Evolutionary conservation across 108 stramenopile species (phyloP), one percentile per base, ranked within the genome.

Genomic region (Nitzschia palea): DNA sequence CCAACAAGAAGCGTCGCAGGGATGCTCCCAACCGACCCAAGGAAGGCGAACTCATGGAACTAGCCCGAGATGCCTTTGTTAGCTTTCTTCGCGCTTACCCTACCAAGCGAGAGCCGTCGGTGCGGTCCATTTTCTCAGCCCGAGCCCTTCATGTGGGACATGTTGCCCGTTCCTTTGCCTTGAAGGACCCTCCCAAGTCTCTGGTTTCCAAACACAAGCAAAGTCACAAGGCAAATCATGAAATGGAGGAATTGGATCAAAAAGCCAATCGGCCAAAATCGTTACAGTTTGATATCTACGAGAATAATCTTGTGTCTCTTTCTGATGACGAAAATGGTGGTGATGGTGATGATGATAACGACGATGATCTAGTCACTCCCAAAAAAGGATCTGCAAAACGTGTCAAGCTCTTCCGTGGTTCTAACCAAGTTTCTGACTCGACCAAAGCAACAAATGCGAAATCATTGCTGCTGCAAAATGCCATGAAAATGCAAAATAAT

Each of bases 101-200:
- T 31, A 89, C 94, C n/a, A 90, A 88, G 60, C 48, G 53, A 61
- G 94, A 95, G 65, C 83, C 91, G 69, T 71, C 82, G 25, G 86
- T 95, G 4, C 76, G 84, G 26, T 89, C 91, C 44, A 90, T 95
- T 44, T 95, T 95, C 63, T 85, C 85, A 53, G 76, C 90, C 6
- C 57, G 90, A 52, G 88, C 88, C 4, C 65, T 95, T 44, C 94
- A 95, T 78, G 58, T 92, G 37, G 94, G 94, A 14, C 94, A 95
- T 65, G 79, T 95, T 33, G 94, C 94, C 8, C 71, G 87, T 44
- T 90, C 90, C 2, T 82, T 95, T 72, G 94, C 89, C 14, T 67
- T 95, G 64, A 85, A 83, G 68, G 94, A 95, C 71, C 80, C 88
- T 52, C 94, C 94, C 3, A 90, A 86, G 47, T 76, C 78, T 47